phyloP scores from a whole-genome alignment of 1,139 yeast genomes.

The Kurtzmaniella quercitrusa region DNA sequence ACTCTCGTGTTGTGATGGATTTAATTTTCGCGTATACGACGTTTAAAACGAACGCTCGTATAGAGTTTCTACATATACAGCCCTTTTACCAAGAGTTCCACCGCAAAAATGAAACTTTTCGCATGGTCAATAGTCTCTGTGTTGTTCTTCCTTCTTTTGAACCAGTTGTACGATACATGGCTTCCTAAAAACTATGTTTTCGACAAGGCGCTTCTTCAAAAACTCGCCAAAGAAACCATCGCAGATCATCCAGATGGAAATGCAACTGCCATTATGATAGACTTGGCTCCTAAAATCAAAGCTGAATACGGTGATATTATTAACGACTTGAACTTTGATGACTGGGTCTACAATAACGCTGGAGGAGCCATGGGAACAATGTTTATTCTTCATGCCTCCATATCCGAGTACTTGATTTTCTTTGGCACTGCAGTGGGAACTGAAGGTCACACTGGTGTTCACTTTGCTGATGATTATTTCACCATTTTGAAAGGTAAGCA shows the following conservation, averaged over 20 bases:
- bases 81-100: not conserved
- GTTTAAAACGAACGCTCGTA: not conserved
- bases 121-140: conserved; percentile 17
- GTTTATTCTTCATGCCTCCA: conserved; percentile 94
- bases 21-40: not conserved
- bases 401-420: conserved; percentile 84
- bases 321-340: conserved; percentile 66
- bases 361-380: conserved; percentile 99
- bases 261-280: conserved; percentile 57
- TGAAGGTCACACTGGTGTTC: conserved; percentile 94
- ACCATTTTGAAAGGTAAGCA: conserved; percentile 82
- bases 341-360: conserved; percentile 96
- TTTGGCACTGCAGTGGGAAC: conserved; percentile 90
- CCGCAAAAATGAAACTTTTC: conserved; percentile 1
- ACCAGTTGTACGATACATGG: conserved; percentile 55
- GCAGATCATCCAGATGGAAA: conserved; percentile 54
- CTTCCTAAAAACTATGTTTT: conserved; percentile 65
- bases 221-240: conserved; percentile 48
- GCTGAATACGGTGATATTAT: conserved; percentile 60
- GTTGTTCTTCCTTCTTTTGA: conserved; percentile 28
- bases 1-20: too few relatives aligned
- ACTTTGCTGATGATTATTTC: conserved; percentile 95
- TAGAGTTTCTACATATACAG: not conserved
- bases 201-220: conserved; percentile 45
- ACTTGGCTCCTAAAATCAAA: conserved; percentile 57